Base-by-base conservation (phyloP, 805 yeast genomes). In the Starmera amethionina region DNA sequence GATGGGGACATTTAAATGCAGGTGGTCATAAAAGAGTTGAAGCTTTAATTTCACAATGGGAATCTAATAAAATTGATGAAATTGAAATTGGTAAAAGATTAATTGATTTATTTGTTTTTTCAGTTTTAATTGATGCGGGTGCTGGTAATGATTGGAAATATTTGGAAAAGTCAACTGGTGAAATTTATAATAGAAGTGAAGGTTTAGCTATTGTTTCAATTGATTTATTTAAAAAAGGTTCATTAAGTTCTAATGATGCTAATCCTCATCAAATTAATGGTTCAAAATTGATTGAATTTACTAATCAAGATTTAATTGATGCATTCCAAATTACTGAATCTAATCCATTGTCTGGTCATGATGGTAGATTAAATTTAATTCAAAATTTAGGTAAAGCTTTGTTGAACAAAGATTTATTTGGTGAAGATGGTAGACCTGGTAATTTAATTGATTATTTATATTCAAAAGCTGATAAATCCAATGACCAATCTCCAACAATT, bases 51-150 rank as follows among this genome's bases (percentile, higher is more conserved):
- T 50, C 44, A 3, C 42, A 51, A 27, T 70, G 77, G 69, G 41
- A 56, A 30, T 18, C 48, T 2, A 51, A 43, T n/a, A 36, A 44
- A 3, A 44, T 56, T 19, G 63, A 60, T 44, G 56, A 58, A 29
- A 45, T 60, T 12, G 82, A 76, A 42, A 67, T 72, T 25, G 73
- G 79, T 30, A 70, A 67, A 47, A 68, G 73, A 35, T 56, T 78
- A 32, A 63, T 78, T 40, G 84, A 78, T 54, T 58, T 78, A 41
- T 73, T 77, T 46, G 68, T 77, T 4, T 70, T 78, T 30, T 73
- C 81, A 42, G 85, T 78, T 4, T 55, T 78, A 36, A 60, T 78
- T 22, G 85, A 78, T 55, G 84, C 84, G 5, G 85, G 85, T 18
- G 83, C 84, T 0, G 85, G 84, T 15, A 71, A 73, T 40, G 49